A percentile compares a stretch with the other conserved stretches of the same genome.
Conservation (phyloP, 2,329 filamentous ascomycete species). For the Teratosphaeria zuluensis region DNA sequence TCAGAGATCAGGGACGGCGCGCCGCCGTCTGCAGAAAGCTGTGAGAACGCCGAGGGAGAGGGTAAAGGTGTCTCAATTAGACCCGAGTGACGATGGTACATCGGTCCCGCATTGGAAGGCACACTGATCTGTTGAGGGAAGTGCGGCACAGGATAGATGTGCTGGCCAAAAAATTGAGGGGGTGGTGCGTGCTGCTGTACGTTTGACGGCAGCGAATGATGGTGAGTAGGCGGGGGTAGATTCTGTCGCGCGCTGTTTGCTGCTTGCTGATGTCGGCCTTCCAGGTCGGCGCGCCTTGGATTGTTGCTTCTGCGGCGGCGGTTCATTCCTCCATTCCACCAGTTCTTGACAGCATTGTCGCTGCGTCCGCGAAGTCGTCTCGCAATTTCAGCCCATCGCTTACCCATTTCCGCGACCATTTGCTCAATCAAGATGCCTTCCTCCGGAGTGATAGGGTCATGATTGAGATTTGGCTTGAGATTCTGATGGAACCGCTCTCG, state of each 20-base stretch:
- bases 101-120: conserved; percentile 17
- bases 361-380: conserved; percentile 71
- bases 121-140: conserved; percentile 16
- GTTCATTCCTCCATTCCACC: conserved; percentile 94
- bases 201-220: conserved; percentile 9
- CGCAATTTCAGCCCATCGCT: conserved; percentile 89
- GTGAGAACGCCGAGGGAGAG: conserved; percentile 53
- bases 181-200: conserved; percentile 3
- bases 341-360: conserved; percentile 95
- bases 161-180: conserved; percentile 18
- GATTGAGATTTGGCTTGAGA: conserved; percentile 69
- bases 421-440: conserved; percentile 64
- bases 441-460: conserved; percentile 71
- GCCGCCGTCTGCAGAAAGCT: conserved; percentile 52
- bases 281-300: conserved; percentile 25
- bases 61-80: conserved; percentile 49
- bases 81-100: conserved; percentile 15
- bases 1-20: conserved; percentile 66
- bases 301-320: conserved; percentile 44
- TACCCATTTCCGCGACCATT: conserved; percentile 68
- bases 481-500: conserved; percentile 92
- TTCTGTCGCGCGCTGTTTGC: neutral
- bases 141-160: conserved; percentile 9
- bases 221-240: conserved; percentile 8
- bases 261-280: conserved; percentile 19